A percentile compares a stretch with the other conserved stretches of the same genome.
Evolutionary conservation across 2,329 filamentous ascomycete species (phyloP).

Genomic region (Botrytis cinerea): DNA sequence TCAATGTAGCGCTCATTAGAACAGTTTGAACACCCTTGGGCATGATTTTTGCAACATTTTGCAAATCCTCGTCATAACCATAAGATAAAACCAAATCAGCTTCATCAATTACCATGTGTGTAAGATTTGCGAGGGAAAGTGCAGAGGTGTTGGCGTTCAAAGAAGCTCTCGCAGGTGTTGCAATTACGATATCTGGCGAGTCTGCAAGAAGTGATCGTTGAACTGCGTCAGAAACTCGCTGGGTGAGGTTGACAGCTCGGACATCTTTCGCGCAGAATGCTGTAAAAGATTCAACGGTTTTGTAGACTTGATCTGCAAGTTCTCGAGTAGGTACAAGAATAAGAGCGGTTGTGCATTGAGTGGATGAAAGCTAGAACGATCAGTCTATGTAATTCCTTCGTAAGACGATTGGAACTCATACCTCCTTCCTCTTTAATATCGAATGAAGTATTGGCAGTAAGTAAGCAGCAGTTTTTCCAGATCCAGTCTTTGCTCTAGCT

Average conservation of each 20-base stretch:
- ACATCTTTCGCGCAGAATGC: conserved; percentile 84
- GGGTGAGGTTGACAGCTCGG: conserved; percentile 80
- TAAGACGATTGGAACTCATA: conserved; percentile 38
- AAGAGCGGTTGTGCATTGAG: conserved; percentile 67
- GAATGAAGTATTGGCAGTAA: conserved; percentile 84
- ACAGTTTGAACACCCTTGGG: conserved; percentile 87
- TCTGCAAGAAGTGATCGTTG: conserved; percentile 84
- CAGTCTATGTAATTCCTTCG: conserved; percentile 27
- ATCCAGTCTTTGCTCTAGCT: conserved; percentile 90
- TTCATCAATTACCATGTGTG: conserved; percentile 83
- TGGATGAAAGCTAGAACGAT: conserved; percentile 49
- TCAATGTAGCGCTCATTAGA: conserved; percentile 91
- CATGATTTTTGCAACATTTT: conserved; percentile 73
- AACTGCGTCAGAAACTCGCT: conserved; percentile 86
- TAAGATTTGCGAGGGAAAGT: conserved; percentile 69
- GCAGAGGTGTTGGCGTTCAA: conserved; percentile 73
- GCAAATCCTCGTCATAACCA: conserved; percentile 87
- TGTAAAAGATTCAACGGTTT: conserved; percentile 73
- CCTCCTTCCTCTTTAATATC: conserved; percentile 76
- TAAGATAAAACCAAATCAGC: conserved; percentile 92
- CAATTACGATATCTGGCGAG: conserved; percentile 84
- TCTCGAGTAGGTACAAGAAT: conserved; percentile 94
- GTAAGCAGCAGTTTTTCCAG: conserved; percentile 97
- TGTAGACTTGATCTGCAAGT: conserved; percentile 87
- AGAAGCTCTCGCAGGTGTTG: conserved; percentile 83